Conservation (phyloP, 1,139 yeast species). For the Saccharomycopsis hybrid region DNA sequence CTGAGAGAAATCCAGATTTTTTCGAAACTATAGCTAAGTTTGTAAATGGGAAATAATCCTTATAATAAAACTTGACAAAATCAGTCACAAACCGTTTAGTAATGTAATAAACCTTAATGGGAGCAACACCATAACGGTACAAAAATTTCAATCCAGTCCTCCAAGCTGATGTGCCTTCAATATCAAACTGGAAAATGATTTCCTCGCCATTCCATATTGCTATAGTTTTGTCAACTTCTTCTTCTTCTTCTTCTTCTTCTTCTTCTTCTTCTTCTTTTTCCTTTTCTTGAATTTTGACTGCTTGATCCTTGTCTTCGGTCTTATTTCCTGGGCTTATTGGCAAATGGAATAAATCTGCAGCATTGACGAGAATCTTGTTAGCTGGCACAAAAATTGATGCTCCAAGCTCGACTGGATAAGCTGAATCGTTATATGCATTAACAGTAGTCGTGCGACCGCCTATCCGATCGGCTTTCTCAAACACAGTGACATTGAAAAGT, state of each 20-base stretch:
- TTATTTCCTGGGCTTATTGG: background rate
- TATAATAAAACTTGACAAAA: conserved; percentile 4
- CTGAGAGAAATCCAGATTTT: conserved; percentile 25
- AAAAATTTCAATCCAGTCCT: background rate
- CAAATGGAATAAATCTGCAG: conserved; percentile 30
- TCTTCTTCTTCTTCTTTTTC: background rate
- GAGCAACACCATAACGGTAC: conserved; percentile 19
- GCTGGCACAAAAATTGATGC: conserved; percentile 37
- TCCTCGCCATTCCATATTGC: conserved; percentile 7
- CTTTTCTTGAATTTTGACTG: too few relatives aligned
- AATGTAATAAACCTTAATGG: conserved; percentile 24
- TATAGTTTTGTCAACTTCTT: background rate
- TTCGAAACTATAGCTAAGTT: conserved; percentile 16
- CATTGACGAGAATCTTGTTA: conserved; percentile 32
- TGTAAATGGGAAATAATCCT: conserved; percentile 10
- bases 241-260: background rate
- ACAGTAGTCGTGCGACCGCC: conserved; percentile 38
- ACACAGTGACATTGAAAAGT: conserved; percentile 31
- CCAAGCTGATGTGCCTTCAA: background rate
- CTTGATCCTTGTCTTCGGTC: background rate
- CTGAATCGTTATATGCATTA: conserved; percentile 23
- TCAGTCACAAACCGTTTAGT: conserved; percentile 18
- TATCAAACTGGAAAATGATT: conserved; percentile 1
- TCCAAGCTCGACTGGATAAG: conserved; percentile 34
- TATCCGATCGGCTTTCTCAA: conserved; percentile 30